Evolutionary conservation across 2,329 filamentous ascomycete species (phyloP).

Genomic region (Calonectria crousiana): DNA sequence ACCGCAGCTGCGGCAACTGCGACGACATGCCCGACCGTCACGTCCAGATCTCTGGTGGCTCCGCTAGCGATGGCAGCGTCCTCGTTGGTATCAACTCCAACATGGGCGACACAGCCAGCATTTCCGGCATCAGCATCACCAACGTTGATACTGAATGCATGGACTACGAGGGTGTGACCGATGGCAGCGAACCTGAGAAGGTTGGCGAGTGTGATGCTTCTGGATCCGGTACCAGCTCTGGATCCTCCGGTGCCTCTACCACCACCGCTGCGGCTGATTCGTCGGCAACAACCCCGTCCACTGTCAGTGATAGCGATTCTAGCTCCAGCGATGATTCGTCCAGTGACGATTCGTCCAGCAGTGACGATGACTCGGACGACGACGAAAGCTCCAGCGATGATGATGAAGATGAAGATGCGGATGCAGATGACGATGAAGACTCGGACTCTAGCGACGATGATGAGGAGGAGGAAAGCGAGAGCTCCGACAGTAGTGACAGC

Average conservation of each 20-base stretch:
- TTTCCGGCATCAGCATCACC: constrained; percentile 4
- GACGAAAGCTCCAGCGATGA: background rate
- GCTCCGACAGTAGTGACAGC: background rate
- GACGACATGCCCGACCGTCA: constrained; percentile 16
- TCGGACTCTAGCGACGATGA: background rate
- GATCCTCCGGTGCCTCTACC: background rate
- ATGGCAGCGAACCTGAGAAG: constrained; percentile 11
- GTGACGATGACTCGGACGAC: background rate
- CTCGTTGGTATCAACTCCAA: constrained; percentile 20
- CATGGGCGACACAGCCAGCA: constrained; percentile 13
- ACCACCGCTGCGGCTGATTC: background rate
- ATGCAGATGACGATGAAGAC: constrained; percentile 42
- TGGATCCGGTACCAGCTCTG: constrained; percentile 4
- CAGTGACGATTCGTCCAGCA: background rate
- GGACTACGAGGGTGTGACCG: constrained; percentile 15
- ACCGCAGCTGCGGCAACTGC: constrained; percentile 20
- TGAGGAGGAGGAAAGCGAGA: constrained; percentile 42
- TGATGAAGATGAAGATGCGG: background rate
- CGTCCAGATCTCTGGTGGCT: constrained; percentile 11
- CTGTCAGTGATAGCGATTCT: background rate
- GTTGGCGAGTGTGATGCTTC: constrained; percentile 13
- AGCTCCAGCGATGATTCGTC: background rate
- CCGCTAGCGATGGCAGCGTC: constrained; percentile 1
- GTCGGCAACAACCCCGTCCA: background rate
- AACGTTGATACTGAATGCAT: constrained; percentile 8